phyloP scores from a whole-genome alignment of 495 filamentous ascomycete species.

The Penicillium pancosmium region DNA sequence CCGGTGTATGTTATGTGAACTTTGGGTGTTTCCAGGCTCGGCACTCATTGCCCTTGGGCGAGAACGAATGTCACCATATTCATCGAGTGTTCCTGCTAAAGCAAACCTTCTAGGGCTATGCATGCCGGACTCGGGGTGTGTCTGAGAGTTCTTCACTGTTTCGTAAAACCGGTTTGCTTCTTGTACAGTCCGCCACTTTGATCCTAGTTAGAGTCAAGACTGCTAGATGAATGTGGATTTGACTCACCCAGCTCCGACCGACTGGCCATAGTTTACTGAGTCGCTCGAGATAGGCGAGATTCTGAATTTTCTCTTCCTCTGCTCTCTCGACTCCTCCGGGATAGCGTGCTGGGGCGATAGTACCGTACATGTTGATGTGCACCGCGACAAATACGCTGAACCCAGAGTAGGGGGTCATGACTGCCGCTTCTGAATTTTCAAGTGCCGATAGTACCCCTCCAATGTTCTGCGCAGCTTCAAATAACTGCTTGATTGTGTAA shows the following conservation, averaged over 20 bases:
- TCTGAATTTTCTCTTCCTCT: conserved; percentile 38
- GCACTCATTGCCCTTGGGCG: conserved; percentile 23
- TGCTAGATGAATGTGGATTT: not conserved
- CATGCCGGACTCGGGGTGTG: conserved; percentile 23
- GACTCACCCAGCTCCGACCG: conserved; percentile 43
- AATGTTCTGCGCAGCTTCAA: conserved; percentile 43
- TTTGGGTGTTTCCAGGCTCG: conserved; percentile 11
- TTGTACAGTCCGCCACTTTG: conserved; percentile 45
- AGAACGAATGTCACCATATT: conserved; percentile 50
- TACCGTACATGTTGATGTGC: conserved; percentile 52
- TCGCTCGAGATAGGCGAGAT: conserved; percentile 43
- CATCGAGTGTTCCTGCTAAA: conserved; percentile 42
- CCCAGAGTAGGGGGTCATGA: conserved; percentile 48
- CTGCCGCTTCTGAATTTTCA: conserved; percentile 38
- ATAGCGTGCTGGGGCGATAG: conserved; percentile 39
- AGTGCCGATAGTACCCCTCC: conserved; percentile 38
- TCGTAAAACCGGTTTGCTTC: conserved; percentile 48
- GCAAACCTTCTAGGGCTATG: conserved; percentile 36
- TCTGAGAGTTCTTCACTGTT: conserved; percentile 35
- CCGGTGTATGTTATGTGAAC: conserved; percentile 1
- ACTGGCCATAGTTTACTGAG: conserved; percentile 45
- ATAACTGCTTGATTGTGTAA: conserved; percentile 39
- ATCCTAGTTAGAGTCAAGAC: not conserved
- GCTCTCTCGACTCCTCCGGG: conserved; percentile 42
- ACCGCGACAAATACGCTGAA: conserved; percentile 50